Conservation (phyloP, 2,329 filamentous ascomycete species). For the Pezicula rhizophila region DNA sequence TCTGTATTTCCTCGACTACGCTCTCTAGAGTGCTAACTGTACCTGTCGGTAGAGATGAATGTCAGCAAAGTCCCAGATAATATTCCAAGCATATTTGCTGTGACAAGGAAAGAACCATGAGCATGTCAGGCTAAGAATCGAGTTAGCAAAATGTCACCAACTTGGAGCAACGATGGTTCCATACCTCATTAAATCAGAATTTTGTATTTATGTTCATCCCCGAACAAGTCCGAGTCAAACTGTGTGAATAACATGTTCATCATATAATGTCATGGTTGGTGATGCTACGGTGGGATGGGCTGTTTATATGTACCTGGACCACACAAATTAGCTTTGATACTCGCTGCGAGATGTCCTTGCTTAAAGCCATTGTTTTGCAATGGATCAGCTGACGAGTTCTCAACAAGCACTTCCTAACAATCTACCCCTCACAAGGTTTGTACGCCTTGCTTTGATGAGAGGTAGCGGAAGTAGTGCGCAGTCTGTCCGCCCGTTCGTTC, state of each 20-base stretch:
- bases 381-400: slow-evolving; percentile 38
- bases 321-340: slow-evolving; percentile 10
- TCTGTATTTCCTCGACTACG: background rate
- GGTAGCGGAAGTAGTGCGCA: slow-evolving; percentile 28
- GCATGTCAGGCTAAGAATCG: slow-evolving; percentile 24
- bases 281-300: background rate
- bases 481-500: slow-evolving; percentile 41
- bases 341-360: slow-evolving; percentile 9
- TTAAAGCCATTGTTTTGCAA: slow-evolving; percentile 13
- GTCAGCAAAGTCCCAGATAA: slow-evolving; percentile 15
- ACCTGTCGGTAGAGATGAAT: slow-evolving; percentile 12
- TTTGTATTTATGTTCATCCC: slow-evolving; percentile 31
- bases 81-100: slow-evolving; percentile 3
- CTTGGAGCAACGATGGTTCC: slow-evolving; percentile 5
- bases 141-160: slow-evolving; percentile 9
- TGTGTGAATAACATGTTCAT: slow-evolving; percentile 37
- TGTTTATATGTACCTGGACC: background rate
- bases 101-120: slow-evolving; percentile 19
- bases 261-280: slow-evolving; percentile 26
- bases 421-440: slow-evolving; percentile 31
- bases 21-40: background rate
- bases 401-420: slow-evolving; percentile 33
- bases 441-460: slow-evolving; percentile 32
- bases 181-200: slow-evolving; percentile 42
- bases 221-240: slow-evolving; percentile 31